Evolutionary conservation across 2,329 filamentous ascomycete genomes (phyloP), one percentile per base, ranked within the genome.

Genomic region (Stemphylium lycopersici): DNA sequence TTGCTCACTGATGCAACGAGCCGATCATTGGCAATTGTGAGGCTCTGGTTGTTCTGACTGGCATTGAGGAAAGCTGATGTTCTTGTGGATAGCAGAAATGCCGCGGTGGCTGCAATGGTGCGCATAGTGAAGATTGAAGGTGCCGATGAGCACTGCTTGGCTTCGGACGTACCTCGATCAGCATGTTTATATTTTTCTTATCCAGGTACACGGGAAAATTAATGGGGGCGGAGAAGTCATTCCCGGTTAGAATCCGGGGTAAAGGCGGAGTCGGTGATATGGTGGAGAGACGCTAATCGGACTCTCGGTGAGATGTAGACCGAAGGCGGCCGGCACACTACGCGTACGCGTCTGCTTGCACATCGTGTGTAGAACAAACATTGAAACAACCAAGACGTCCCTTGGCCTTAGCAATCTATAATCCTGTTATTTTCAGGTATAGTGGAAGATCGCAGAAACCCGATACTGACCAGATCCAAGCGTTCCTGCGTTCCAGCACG

Each of bases 1-100:
- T 81, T 83, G 55, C 75, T 73, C 26, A 82, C 73, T 4, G 77
- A 71, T 1, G 78, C 76, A 3, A 70, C 74, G 2, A 83, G 70
- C 3, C 79, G 76, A 38, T 78, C 74, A 55, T 82, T 83, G 36
- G 70, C 60, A 8, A 83, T 70, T 0, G 72, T 72, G n/a, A 79
- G 49, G 31, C 63, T 63, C 12, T 37, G 61, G 31, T 54, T 63
- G 22, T 55, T 62, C 42, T 68, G 57, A 8, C 58, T 58, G 18
- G 58, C 59, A 26, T 58, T 58, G 16, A 68, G 48, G 10, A 63
- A 46, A 10, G 62, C 64, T 46, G 50, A 59, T 41, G 61, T 42
- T 41, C 39, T 41, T 5, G 56, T 44, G 43, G 50, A 48, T 39
- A 62, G 46, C n/a, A 65, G 47, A 31, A 66, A 42, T 18, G 48